phyloP scores from a whole-genome alignment of 805 yeast species.

The Ogataea methylovora region DNA sequence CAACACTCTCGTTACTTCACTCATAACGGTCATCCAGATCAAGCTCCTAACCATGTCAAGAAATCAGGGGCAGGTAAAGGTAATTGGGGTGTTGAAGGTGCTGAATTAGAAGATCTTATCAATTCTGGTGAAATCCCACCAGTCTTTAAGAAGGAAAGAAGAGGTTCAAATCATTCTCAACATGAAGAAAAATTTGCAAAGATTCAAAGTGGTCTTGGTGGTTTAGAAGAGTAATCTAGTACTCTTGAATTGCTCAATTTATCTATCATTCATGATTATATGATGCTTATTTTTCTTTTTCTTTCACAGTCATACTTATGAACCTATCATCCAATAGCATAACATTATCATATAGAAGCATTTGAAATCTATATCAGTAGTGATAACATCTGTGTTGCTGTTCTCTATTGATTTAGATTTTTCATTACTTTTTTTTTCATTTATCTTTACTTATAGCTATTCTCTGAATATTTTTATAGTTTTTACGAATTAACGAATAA shows the following conservation, averaged over 20 bases:
- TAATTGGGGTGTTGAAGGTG: conserved; percentile 84
- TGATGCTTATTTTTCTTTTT: too few relatives aligned
- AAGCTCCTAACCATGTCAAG: conserved; percentile 71
- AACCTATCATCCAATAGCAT: too few relatives aligned
- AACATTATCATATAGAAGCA: too few relatives aligned
- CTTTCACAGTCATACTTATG: too few relatives aligned
- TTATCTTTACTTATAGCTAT: not conserved
- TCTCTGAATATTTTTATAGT: not conserved
- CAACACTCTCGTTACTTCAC: conserved; percentile 71
- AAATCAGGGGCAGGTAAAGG: conserved; percentile 81
- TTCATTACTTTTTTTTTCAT: not conserved
- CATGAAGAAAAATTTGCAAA: conserved; percentile 32
- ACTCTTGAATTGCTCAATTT: too few relatives aligned
- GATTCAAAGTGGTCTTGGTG: conserved; percentile 10
- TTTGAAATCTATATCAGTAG: too few relatives aligned
- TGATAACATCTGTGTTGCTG: too few relatives aligned
- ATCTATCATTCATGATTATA: too few relatives aligned
- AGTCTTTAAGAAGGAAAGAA: conserved; percentile 35
- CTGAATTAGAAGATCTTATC: conserved; percentile 60
- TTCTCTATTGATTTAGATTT: not conserved
- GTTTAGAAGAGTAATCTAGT: not conserved
- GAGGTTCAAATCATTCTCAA: conserved; percentile 41
- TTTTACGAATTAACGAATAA: too few relatives aligned
- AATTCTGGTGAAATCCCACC: conserved; percentile 49
- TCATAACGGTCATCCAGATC: conserved; percentile 61